These are phyloP conservation scores for Firmiana major DNA, from an alignment of 345 rosid species.

Conservation along the genomic window DNA sequence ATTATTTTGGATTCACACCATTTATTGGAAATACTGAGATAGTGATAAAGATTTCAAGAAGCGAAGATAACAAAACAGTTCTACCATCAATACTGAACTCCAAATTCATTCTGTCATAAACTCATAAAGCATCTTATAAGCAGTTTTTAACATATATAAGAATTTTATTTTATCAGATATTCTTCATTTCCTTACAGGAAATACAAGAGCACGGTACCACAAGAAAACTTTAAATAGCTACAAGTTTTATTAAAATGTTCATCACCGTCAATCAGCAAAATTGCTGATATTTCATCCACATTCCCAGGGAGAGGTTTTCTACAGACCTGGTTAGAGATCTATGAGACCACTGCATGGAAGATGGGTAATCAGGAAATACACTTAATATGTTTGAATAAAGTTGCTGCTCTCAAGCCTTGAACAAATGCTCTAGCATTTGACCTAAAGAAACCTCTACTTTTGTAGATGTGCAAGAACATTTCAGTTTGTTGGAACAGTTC, in stretches of 20 bases:
- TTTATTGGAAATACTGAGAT: not conserved
- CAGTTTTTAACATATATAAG: not conserved
- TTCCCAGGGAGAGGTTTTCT: not conserved
- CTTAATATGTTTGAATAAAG: not conserved
- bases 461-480: not conserved
- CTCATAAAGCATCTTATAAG: not conserved
- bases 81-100: not conserved
- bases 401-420: not conserved
- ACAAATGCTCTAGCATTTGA: not conserved
- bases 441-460: not conserved
- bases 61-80: not conserved
- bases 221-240: not conserved
- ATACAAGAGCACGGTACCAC: not conserved
- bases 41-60: not conserved
- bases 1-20: not conserved
- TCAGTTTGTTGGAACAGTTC: not conserved
- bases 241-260: slow-evolving; percentile 2
- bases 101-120: not conserved
- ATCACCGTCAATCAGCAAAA: not conserved
- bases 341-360: not conserved
- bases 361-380: not conserved
- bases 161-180: not conserved
- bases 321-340: not conserved
- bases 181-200: not conserved
- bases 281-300: not conserved